Conservation (phyloP, 1,284 basidiomycete genomes). For the Cutaneotrichosporon cavernicola region DNA sequence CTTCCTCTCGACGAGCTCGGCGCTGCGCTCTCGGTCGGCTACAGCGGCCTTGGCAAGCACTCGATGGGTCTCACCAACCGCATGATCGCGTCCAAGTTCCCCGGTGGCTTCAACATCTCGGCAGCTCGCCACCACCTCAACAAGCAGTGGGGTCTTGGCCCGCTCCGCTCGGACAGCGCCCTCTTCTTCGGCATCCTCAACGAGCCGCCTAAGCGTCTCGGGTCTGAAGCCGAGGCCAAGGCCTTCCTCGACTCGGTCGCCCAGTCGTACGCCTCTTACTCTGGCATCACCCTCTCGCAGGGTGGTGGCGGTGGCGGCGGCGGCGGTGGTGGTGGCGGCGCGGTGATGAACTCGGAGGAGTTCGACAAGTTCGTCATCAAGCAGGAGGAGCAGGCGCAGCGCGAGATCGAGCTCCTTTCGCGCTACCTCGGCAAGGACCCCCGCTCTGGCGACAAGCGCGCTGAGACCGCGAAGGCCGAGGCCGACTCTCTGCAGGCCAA, state of each 20-base stretch:
- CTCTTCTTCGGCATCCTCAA: slow-evolving; percentile 85
- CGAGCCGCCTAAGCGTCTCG: slow-evolving; percentile 91
- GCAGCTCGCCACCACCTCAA: slow-evolving; percentile 85
- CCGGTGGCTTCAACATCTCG: slow-evolving; percentile 95
- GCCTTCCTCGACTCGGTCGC: slow-evolving; percentile 88
- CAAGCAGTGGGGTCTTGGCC: slow-evolving; percentile 91
- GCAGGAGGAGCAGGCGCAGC: slow-evolving; percentile 86
- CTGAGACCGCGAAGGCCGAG: slow-evolving; percentile 73
- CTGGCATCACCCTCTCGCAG: slow-evolving; percentile 77
- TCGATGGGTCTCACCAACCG: slow-evolving; percentile 88
- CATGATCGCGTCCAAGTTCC: slow-evolving; percentile 93
- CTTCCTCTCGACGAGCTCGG: slow-evolving; percentile 94
- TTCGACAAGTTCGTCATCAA: slow-evolving; percentile 94
- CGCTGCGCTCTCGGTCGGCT: slow-evolving; percentile 75
- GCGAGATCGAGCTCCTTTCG: slow-evolving; percentile 93
- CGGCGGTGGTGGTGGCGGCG: slow-evolving; percentile 67
- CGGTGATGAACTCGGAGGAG: slow-evolving; percentile 94
- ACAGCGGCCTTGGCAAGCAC: slow-evolving; percentile 87
- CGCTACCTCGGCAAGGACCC: slow-evolving; percentile 93
- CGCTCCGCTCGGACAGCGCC: slow-evolving; percentile 84
- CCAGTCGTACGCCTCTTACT: slow-evolving; percentile 76
- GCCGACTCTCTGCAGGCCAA: slow-evolving; percentile 71
- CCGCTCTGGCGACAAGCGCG: slow-evolving; percentile 82
- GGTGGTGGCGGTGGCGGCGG: slow-evolving; percentile 63
- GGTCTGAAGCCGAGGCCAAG: slow-evolving; percentile 88